A percentile compares a stretch with the other conserved stretches of the same genome.
These are phyloP conservation scores for Celoporthe dispersa DNA, from an alignment of 2,329 filamentous ascomycete genomes.

Conservation along the genomic window DNA sequence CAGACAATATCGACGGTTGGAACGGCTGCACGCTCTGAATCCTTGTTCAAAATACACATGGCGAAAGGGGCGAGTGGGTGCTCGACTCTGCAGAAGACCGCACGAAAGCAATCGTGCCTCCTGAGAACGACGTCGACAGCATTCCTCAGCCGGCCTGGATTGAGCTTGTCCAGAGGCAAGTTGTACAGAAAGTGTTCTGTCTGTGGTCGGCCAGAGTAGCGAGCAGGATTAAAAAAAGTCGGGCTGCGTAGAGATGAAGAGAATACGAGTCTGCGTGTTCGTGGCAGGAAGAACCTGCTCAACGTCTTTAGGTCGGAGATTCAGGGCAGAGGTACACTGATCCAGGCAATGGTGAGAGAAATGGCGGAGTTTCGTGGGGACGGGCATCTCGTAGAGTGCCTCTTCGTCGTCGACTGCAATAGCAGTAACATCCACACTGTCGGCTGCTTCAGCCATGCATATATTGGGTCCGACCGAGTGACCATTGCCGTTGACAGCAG, in stretches of 20 bases:
- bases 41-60: constrained; percentile 20
- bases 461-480: no score
- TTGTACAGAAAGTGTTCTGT: constrained; percentile 29
- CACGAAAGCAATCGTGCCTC: constrained; percentile 28
- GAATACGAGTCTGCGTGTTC: neutral
- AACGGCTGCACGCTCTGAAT: no score
- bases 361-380: neutral
- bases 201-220: constrained; percentile 23
- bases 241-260: neutral
- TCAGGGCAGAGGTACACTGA: neutral
- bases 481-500: no score
- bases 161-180: constrained; percentile 20
- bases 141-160: constrained; percentile 25
- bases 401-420: neutral
- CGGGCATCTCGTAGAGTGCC: neutral
- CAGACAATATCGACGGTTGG: neutral
- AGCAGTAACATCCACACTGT: neutral
- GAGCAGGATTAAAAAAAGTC: constrained; percentile 9
- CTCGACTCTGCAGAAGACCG: constrained; percentile 23
- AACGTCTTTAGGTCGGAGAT: neutral
- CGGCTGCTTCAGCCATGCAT: no score
- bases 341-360: neutral
- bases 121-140: constrained; percentile 25
- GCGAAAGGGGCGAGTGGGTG: constrained; percentile 29
- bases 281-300: constrained; percentile 4